Evolutionary conservation across 176 grass and related monocot species (phyloP).

Genomic region (Cenchrus fungigraminus): DNA sequence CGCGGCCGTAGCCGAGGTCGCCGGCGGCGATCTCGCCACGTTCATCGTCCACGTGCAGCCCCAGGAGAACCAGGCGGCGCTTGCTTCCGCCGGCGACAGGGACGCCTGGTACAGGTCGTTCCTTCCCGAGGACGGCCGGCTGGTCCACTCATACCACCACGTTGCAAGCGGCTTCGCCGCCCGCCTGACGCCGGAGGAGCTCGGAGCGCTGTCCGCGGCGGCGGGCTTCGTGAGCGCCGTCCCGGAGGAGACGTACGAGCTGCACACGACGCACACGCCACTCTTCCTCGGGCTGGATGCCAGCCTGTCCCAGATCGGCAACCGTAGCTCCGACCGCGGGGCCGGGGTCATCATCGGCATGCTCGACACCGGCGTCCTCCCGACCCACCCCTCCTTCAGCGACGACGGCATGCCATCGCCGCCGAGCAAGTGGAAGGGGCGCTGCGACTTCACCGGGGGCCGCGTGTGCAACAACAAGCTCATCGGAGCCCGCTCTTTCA

Average conservation of each 20-base stretch:
- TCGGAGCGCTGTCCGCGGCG: neutral
- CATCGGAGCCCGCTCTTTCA: neutral
- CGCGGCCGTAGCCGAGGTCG: neutral
- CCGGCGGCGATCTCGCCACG: neutral
- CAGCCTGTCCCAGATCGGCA: neutral
- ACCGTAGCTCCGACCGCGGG: neutral
- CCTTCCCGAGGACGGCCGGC: neutral
- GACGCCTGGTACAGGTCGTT: neutral
- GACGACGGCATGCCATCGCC: neutral
- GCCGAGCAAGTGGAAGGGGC: neutral
- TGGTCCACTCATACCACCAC: neutral
- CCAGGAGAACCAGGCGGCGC: neutral
- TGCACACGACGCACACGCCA: neutral
- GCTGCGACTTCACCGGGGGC: neutral
- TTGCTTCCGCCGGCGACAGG: neutral
- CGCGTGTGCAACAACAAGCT: neutral
- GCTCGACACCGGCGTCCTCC: neutral
- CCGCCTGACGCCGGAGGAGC: neutral
- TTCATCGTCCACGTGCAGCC: neutral
- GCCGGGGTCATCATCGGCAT: neutral
- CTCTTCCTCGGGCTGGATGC: neutral
- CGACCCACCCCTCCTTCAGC: neutral
- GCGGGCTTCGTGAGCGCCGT: neutral
- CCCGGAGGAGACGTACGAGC: neutral
- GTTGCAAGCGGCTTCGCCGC: neutral